phyloP scores from a whole-genome alignment of 805 yeast species.

The Schizosaccharomyces osmophilus region DNA sequence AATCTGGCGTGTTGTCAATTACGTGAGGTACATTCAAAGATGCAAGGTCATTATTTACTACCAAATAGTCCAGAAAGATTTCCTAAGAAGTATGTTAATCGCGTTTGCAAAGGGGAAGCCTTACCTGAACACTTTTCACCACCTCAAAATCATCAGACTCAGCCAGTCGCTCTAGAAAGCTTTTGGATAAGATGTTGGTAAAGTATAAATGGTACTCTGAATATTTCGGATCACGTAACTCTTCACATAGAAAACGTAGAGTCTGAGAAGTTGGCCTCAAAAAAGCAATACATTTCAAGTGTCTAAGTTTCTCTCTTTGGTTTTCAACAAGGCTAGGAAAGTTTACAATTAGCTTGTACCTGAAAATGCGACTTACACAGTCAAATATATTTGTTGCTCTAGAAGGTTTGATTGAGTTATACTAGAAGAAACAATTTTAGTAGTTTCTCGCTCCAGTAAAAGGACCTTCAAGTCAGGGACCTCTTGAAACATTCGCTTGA shows the following conservation, averaged over 20 bases:
- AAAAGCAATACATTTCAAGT: slow-evolving; percentile 58
- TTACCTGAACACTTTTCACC: slow-evolving; percentile 35
- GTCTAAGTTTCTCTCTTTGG: slow-evolving; percentile 23
- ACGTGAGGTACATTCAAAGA: slow-evolving; percentile 18
- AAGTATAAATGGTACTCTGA: slow-evolving; percentile 51
- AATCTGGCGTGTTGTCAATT: slow-evolving; percentile 17
- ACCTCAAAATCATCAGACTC: slow-evolving; percentile 74
- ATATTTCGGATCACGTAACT: slow-evolving; percentile 57
- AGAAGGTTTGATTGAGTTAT: slow-evolving; percentile 70
- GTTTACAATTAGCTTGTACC: not conserved
- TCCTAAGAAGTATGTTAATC: slow-evolving; percentile 19
- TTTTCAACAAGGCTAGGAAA: not conserved
- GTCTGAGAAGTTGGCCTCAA: slow-evolving; percentile 48
- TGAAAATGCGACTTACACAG: slow-evolving; percentile 21
- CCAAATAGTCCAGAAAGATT: slow-evolving; percentile 59
- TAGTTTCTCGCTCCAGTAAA: slow-evolving; percentile 55
- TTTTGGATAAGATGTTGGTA: slow-evolving; percentile 49
- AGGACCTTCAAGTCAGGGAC: slow-evolving; percentile 33
- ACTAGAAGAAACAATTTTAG: slow-evolving; percentile 64
- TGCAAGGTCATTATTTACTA: slow-evolving; percentile 47
- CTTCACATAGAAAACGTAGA: slow-evolving; percentile 34
- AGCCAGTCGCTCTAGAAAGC: slow-evolving; percentile 64
- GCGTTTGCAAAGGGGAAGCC: not conserved
- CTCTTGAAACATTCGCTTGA: slow-evolving; percentile 16
- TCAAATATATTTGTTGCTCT: slow-evolving; percentile 59